A percentile compares a stretch with the other conserved stretches of the same genome.
Evolutionary conservation across 768 basidiomycete species (phyloP).

Genomic region (Suillus subluteus): DNA sequence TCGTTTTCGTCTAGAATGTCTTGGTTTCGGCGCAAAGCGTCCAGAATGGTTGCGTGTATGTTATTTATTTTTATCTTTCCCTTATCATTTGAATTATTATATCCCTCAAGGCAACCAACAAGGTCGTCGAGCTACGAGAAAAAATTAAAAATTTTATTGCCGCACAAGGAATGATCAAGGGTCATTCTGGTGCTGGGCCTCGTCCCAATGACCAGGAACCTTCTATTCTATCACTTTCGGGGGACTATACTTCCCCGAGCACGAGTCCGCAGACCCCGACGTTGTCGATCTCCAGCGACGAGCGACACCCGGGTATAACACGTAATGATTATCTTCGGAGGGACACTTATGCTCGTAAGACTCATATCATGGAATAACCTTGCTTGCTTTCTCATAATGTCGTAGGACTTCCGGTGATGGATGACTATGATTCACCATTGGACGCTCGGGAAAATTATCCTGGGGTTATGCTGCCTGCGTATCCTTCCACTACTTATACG

Average conservation of each 20-base stretch:
- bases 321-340: slow-evolving; percentile 16
- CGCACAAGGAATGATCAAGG: slow-evolving; percentile 88
- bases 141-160: slow-evolving; percentile 81
- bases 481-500: slow-evolving; percentile 38
- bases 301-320: slow-evolving; percentile 39
- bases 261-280: slow-evolving; percentile 51
- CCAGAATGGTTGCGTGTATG: slow-evolving; percentile 82
- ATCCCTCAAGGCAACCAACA: slow-evolving; percentile 60
- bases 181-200: slow-evolving; percentile 73
- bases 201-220: slow-evolving; percentile 59
- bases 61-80: neutral
- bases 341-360: slow-evolving; percentile 33
- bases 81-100: neutral
- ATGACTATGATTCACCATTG: slow-evolving; percentile 35
- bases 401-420: slow-evolving; percentile 34
- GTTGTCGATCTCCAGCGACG: slow-evolving; percentile 45
- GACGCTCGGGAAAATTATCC: slow-evolving; percentile 29
- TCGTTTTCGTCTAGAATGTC: slow-evolving; percentile 78
- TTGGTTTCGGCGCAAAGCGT: slow-evolving; percentile 84
- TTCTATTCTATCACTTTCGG: slow-evolving; percentile 53
- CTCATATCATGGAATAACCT: neutral
- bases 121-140: slow-evolving; percentile 66
- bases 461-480: slow-evolving; percentile 34
- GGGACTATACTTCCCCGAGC: slow-evolving; percentile 43
- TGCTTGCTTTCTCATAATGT: slow-evolving; percentile 7